Base-by-base conservation (phyloP, 495 filamentous ascomycete species). In the Penicillium bialowiezense region DNA sequence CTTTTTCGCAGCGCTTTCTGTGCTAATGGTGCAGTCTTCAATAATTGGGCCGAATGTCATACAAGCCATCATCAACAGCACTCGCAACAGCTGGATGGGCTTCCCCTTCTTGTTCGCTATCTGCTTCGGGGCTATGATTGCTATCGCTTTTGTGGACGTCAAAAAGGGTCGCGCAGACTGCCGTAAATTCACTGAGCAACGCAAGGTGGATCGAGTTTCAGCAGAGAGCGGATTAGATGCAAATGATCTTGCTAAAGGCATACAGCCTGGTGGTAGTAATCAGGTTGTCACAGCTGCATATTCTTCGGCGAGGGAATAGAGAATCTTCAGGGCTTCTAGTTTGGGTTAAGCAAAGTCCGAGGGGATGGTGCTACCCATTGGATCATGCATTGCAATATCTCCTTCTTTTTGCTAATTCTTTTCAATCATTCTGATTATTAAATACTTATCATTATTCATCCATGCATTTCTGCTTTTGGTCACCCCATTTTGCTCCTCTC, bases 11-110 rank as follows among this genome's bases (percentile, higher is more conserved):
- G 40, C 21, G 2, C 5, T n/a, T 6, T 3, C 13, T 17, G 13
- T 5, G 23, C 43, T 35, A n/a, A 45, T 14, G 21, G 2, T 0
- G 9, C 23, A 78, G 74, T 77, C 73, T 17, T 76, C 72, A 0
- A 75, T 78, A 23, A 75, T 76, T 38, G 73, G 73, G 3, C 75
- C 71, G 3, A 76, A 75, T 41, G 72, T 78, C 20, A 66, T 76
- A 17, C 73, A 78, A 47, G 75, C 70, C 0, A 78, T 77, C 32
- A 72, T 77, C 39, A 76, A 76, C 38, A 38, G 67, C 31, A 75
- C 70, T 1, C 65, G 68, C 33, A 76, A 76, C 44, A 74, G 71
- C 41, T 76, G 75, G 75, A 74, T 75, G 69, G 73, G 75, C 3
- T 78, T 76, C 32, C 75, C 71, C 8, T 78, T 78, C 36, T 60